phyloP scores from a whole-genome alignment of 2,329 filamentous ascomycete genomes.

The Pseudogymnoascus sp. region DNA sequence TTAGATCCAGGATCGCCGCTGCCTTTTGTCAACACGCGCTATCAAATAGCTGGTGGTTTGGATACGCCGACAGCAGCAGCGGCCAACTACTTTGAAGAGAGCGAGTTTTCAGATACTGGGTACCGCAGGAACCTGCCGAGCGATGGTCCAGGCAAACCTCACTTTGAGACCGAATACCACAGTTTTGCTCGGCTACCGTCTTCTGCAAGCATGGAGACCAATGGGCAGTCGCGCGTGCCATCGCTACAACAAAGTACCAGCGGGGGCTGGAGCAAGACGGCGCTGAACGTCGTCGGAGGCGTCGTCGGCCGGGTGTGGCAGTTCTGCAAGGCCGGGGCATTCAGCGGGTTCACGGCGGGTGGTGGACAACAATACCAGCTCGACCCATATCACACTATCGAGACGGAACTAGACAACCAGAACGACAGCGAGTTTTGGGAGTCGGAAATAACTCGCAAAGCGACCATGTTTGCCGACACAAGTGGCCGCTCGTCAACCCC shows the following conservation, averaged over 20 bases:
- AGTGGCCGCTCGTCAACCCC: conserved; percentile 31
- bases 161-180: conserved; percentile 14
- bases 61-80: conserved; percentile 36
- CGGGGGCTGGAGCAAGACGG: conserved; percentile 47
- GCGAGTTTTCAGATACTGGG: conserved; percentile 31
- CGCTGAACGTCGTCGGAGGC: conserved; percentile 54
- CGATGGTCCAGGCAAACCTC: background rate
- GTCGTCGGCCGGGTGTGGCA: conserved; percentile 74
- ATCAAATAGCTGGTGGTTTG: conserved; percentile 41
- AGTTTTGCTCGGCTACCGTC: background rate
- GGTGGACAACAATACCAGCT: conserved; percentile 65
- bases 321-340: conserved; percentile 67
- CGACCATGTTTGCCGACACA: background rate
- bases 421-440: conserved; percentile 2
- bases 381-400: conserved; percentile 3
- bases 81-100: conserved; percentile 29
- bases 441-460: background rate
- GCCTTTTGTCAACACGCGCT: conserved; percentile 42
- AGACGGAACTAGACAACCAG: background rate
- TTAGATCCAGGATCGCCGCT: conserved; percentile 28
- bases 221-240: conserved; percentile 19
- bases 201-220: conserved; percentile 14
- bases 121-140: conserved; percentile 26
- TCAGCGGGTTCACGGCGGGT: conserved; percentile 79
- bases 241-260: conserved; percentile 20